These are phyloP conservation scores for Trematosphaeria pertusa DNA, from an alignment of 2,329 filamentous ascomycete genomes.

Conservation along the genomic window DNA sequence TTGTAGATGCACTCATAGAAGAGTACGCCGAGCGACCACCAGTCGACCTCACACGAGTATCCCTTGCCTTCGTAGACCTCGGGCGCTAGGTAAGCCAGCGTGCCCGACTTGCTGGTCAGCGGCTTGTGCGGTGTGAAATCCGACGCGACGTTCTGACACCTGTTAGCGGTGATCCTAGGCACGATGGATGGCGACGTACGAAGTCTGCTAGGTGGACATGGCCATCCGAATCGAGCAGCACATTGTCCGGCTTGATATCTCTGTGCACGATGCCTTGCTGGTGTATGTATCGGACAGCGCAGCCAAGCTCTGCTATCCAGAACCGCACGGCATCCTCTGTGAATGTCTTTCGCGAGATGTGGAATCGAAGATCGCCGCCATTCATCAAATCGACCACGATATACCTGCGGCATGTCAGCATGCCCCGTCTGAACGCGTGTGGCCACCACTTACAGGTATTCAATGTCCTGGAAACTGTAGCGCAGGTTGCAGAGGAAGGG, in stretches of 20 bases:
- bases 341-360: slow-evolving; percentile 97
- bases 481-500: slow-evolving; percentile 98
- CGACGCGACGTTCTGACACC: slow-evolving; percentile 85
- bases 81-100: slow-evolving; percentile 91
- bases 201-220: slow-evolving; percentile 99
- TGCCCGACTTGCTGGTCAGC: slow-evolving; percentile 95
- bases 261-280: slow-evolving; percentile 52
- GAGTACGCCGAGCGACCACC: slow-evolving; percentile 98
- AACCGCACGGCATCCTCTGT: slow-evolving; percentile 97
- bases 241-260: slow-evolving; percentile 53
- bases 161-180: slow-evolving; percentile 42
- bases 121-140: slow-evolving; percentile 84
- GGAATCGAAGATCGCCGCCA: slow-evolving; percentile 93
- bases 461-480: slow-evolving; percentile 98
- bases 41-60: slow-evolving; percentile 90
- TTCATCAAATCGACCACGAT: slow-evolving; percentile 98
- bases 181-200: slow-evolving; percentile 62
- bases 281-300: slow-evolving; percentile 71
- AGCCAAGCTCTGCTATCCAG: slow-evolving; percentile 94
- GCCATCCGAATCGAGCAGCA: slow-evolving; percentile 50
- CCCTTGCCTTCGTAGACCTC: slow-evolving; percentile 93
- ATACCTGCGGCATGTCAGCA: slow-evolving; percentile 62
- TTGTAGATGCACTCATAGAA: slow-evolving; percentile 99
- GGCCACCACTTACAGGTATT: slow-evolving; percentile 79
- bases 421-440: background rate